These are phyloP conservation scores for Malus hybrid DNA, from an alignment of 331 rosid species.

Conservation along the genomic window DNA sequence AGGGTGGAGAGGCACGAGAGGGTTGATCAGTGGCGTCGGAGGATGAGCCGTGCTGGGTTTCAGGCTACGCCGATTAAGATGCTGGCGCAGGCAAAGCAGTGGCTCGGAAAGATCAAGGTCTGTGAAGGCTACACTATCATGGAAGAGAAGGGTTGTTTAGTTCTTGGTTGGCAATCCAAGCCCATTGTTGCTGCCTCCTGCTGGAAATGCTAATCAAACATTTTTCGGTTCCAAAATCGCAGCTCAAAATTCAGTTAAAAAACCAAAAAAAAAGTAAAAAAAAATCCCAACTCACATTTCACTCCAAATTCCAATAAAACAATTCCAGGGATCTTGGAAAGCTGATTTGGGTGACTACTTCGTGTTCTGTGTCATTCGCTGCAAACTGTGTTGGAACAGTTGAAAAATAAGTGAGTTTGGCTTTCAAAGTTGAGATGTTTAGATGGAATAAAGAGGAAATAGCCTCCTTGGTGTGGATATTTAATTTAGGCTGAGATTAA, in stretches of 20 bases:
- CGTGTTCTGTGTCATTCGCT: conserved; percentile 11
- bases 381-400: not conserved
- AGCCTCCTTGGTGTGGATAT: conserved; percentile 18
- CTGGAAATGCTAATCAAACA: conserved; percentile 64
- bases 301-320: conserved; percentile 2
- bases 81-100: conserved; percentile 55
- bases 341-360: not conserved
- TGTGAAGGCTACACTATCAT: conserved; percentile 60
- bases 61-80: conserved; percentile 59
- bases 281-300: conserved; percentile 3
- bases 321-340: conserved; percentile 8
- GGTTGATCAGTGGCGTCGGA: conserved; percentile 79
- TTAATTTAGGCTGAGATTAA: not conserved
- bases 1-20: conserved; percentile 91
- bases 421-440: conserved; percentile 20
- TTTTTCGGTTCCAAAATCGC: not conserved
- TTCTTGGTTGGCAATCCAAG: conserved; percentile 87
- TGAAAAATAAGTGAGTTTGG: conserved; percentile 28
- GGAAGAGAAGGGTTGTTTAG: conserved; percentile 86
- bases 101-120: conserved; percentile 49
- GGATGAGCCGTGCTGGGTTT: conserved; percentile 89
- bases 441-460: conserved; percentile 35
- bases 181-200: conserved; percentile 86
- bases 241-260: not conserved
- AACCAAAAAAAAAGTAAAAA: not conserved